Percentiles rank a stretch among this genome's conserved stretches.
phyloP scores from a whole-genome alignment of 225 moss, liverwort and hornwort species.

The Physcomitrium patens region DNA sequence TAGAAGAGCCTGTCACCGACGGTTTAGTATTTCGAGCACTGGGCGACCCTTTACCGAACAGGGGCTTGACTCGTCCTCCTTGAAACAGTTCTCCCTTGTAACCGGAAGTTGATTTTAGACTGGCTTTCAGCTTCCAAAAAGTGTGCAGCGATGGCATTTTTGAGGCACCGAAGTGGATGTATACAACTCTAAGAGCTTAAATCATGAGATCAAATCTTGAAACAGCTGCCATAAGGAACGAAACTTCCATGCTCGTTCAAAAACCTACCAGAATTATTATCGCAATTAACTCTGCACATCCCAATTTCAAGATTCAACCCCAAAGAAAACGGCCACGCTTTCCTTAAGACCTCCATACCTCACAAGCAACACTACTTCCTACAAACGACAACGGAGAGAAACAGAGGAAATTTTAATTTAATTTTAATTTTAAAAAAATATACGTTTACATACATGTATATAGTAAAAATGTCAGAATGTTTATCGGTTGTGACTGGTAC shows the following conservation, averaged over 20 bases:
- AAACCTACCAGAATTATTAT: too few species aligned
- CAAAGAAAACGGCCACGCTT: background rate
- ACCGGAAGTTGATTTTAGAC: constrained; percentile 29
- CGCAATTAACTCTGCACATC: background rate
- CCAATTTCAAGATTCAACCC: background rate
- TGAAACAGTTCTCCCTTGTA: constrained; percentile 26
- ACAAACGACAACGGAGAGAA: too few species aligned
- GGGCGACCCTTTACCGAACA: constrained; percentile 7
- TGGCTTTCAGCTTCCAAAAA: constrained; percentile 46
- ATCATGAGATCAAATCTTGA: background rate
- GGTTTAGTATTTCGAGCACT: constrained; percentile 1
- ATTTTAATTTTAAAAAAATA: too few species aligned
- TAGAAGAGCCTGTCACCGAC: background rate
- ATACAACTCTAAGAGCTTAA: constrained; percentile 1
- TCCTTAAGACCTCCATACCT: background rate
- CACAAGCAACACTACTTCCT: too few species aligned
- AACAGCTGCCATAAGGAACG: constrained; percentile 4
- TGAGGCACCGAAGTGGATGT: background rate
- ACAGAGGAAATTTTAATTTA: too few species aligned
- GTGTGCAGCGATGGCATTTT: constrained; percentile 55
- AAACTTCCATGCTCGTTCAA: constrained; percentile 20
- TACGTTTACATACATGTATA: too few species aligned
- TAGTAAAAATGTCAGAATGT: too few species aligned
- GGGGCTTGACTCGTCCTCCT: constrained; percentile 17
- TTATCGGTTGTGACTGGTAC: too few species aligned